Conservation (phyloP, 176 grass and related monocot species). For the Coix lacrymajobi region DNA sequence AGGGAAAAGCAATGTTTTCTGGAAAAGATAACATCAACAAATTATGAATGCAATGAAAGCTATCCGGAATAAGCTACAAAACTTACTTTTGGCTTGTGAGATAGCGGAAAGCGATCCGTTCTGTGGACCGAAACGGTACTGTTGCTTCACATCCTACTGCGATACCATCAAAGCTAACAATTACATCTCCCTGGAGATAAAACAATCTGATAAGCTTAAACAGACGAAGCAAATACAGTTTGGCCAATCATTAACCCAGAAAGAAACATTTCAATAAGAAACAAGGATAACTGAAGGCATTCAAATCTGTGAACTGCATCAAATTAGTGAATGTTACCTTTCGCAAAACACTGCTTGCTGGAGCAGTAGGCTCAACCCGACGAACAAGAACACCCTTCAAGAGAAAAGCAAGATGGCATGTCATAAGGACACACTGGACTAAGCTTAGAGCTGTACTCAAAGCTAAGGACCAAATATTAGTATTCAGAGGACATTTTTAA, state of each 20-base stretch:
- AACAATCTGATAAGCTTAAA: conserved; percentile 29
- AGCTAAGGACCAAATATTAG: not conserved
- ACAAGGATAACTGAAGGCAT: conserved; percentile 2
- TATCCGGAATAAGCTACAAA: conserved; percentile 2
- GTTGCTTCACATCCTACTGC: conserved; percentile 91
- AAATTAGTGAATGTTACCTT: conserved; percentile 49
- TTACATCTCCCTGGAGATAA: conserved; percentile 86
- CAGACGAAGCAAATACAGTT: conserved; percentile 16
- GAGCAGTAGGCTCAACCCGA: conserved; percentile 91
- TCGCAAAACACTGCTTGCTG: conserved; percentile 60
- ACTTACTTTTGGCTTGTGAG: conserved; percentile 97
- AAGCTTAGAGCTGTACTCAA: not conserved
- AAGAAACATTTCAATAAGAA: conserved; percentile 18
- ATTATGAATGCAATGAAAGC: not conserved
- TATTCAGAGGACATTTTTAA: conserved; percentile 3
- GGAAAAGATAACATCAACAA: not conserved
- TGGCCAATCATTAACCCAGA: conserved; percentile 4
- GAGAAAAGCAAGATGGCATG: conserved; percentile 31
- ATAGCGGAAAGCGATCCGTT: conserved; percentile 94
- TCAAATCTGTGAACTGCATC: conserved; percentile 14
- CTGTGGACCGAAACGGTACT: conserved; percentile 86
- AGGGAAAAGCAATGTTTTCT: not conserved
- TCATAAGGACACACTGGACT: conserved; percentile 9
- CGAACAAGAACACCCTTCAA: conserved; percentile 88
- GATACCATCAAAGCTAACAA: conserved; percentile 90